Evolutionary conservation across 257 asterid species (phyloP).

Genomic region (Penstemon barbatus): DNA sequence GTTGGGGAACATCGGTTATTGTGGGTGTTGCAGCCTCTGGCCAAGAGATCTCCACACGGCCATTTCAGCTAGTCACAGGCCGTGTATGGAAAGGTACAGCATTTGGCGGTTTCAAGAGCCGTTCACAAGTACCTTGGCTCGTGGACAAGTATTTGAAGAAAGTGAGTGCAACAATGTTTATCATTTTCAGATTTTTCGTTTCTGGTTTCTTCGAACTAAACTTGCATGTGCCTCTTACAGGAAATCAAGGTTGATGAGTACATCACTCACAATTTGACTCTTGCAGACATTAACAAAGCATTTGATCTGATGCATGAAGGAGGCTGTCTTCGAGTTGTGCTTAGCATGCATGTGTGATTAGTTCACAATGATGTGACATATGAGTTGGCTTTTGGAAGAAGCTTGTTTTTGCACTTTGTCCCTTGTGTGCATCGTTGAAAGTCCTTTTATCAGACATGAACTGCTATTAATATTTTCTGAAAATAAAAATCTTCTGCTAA

Average conservation of each 20-base stretch:
- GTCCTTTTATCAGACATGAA: slow-evolving; percentile 1
- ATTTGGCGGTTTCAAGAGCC: slow-evolving; percentile 96
- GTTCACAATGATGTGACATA: neutral
- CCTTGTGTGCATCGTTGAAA: neutral
- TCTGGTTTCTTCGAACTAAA: neutral
- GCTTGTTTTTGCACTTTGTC: slow-evolving; percentile 3
- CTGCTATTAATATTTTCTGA: neutral
- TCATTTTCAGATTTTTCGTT: neutral
- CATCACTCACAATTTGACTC: slow-evolving; percentile 78
- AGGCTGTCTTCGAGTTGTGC: slow-evolving; percentile 84
- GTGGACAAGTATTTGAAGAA: slow-evolving; percentile 91
- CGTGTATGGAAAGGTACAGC: slow-evolving; percentile 99
- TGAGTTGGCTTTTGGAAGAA: neutral
- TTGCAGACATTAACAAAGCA: slow-evolving; percentile 72
- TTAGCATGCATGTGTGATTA: slow-evolving; percentile 45
- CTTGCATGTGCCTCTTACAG: slow-evolving; percentile 36
- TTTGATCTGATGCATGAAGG: slow-evolving; percentile 95
- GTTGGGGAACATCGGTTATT: slow-evolving; percentile 98
- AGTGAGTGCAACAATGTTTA: slow-evolving; percentile 39
- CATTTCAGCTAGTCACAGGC: slow-evolving; percentile 97
- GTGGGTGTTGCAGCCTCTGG: slow-evolving; percentile 99
- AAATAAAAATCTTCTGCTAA: too few relatives aligned
- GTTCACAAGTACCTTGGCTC: slow-evolving; percentile 96
- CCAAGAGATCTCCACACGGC: slow-evolving; percentile 95
- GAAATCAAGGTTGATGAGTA: slow-evolving; percentile 98